Evolutionary conservation across 495 filamentous ascomycete genomes (phyloP).

Genomic region (Wilcoxina mikolae): DNA sequence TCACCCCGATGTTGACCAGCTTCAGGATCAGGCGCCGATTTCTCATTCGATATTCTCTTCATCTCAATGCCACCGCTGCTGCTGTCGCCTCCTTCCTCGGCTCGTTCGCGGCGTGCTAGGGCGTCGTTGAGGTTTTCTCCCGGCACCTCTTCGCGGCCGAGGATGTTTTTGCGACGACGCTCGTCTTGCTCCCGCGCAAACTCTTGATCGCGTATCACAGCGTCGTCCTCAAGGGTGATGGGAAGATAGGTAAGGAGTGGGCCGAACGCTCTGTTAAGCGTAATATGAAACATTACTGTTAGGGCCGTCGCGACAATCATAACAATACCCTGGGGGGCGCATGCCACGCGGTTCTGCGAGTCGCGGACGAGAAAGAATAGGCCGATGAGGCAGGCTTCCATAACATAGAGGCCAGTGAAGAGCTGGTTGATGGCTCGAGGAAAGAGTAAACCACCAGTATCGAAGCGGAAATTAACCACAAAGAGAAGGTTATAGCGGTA

Average conservation of each 20-base stretch:
- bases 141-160: slow-evolving; percentile 39
- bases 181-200: slow-evolving; percentile 65
- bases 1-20: too few relatives aligned
- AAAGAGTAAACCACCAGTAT: slow-evolving; percentile 88
- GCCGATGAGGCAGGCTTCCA: slow-evolving; percentile 83
- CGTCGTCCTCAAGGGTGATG: slow-evolving; percentile 91
- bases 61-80: slow-evolving; percentile 21
- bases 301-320: slow-evolving; percentile 64
- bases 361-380: slow-evolving; percentile 77
- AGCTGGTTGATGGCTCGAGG: slow-evolving; percentile 91
- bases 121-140: slow-evolving; percentile 33
- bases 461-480: slow-evolving; percentile 76
- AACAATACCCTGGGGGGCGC: slow-evolving; percentile 69
- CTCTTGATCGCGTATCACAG: slow-evolving; percentile 71
- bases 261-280: slow-evolving; percentile 71
- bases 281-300: slow-evolving; percentile 65
- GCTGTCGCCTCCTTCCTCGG: slow-evolving; percentile 28
- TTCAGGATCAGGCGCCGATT: too few relatives aligned
- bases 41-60: too few relatives aligned
- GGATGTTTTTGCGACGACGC: slow-evolving; percentile 38
- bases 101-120: slow-evolving; percentile 32
- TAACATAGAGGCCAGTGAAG: slow-evolving; percentile 85
- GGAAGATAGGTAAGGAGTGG: slow-evolving; percentile 81
- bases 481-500: slow-evolving; percentile 96
- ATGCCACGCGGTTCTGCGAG: slow-evolving; percentile 41